Conservation (phyloP, 495 filamentous ascomycete species). For the Penicillium lividum region DNA sequence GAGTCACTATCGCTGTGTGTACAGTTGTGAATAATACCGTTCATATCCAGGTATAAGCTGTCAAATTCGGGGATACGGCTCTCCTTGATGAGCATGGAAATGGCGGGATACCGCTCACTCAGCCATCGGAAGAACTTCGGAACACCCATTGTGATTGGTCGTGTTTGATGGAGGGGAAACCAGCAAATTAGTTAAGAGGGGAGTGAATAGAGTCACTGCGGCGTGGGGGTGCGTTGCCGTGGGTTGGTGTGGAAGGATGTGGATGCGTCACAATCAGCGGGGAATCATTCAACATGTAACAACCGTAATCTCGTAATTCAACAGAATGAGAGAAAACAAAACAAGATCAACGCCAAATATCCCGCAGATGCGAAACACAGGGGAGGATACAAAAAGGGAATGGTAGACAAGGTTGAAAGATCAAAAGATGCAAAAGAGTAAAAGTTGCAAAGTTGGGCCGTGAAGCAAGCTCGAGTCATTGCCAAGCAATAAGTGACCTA, state of each 20-base stretch:
- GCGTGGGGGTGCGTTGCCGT: background rate
- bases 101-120: slow-evolving; percentile 97
- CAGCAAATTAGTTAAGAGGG: slow-evolving; percentile 2
- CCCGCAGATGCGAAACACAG: slow-evolving; percentile 1
- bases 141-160: slow-evolving; percentile 68
- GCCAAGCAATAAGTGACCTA: slow-evolving; percentile 26
- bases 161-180: background rate
- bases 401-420: slow-evolving; percentile 2
- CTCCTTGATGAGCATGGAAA: slow-evolving; percentile 98
- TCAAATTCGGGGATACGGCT: slow-evolving; percentile 99
- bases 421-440: slow-evolving; percentile 1
- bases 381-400: background rate
- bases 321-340: background rate
- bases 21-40: slow-evolving; percentile 99
- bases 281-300: background rate
- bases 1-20: slow-evolving; percentile 95
- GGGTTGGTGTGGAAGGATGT: background rate
- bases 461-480: slow-evolving; percentile 20
- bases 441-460: slow-evolving; percentile 10
- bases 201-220: background rate
- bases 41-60: slow-evolving; percentile 98
- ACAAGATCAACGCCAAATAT: background rate
- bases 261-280: background rate
- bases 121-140: slow-evolving; percentile 97
- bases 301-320: slow-evolving; percentile 4